phyloP scores from a whole-genome alignment of 1,284 basidiomycete genomes.

The Mycosarcoma mackinlayi region DNA sequence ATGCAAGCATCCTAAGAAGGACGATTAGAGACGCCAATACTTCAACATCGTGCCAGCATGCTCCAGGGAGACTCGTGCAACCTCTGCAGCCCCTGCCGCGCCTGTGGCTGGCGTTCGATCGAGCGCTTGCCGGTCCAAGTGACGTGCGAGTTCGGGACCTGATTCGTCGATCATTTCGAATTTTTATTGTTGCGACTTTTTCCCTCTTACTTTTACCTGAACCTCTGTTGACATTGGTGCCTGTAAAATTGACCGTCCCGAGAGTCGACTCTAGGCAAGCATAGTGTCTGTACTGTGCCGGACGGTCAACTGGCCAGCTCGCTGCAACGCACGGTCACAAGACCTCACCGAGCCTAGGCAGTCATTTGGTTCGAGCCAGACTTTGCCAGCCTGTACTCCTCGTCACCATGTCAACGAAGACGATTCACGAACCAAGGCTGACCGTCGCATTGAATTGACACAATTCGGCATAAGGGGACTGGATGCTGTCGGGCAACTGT shows the following conservation, averaged over 20 bases:
- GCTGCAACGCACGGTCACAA: slow-evolving; percentile 6
- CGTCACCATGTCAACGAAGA: no score
- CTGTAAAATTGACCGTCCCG: not conserved
- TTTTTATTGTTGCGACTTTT: slow-evolving; percentile 1
- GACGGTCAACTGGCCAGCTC: slow-evolving; percentile 2
- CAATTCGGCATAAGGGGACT: no score
- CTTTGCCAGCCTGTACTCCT: no score
- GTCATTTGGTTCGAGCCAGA: no score
- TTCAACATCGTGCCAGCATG: slow-evolving; percentile 35
- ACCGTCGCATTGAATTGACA: no score
- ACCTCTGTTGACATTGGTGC: not conserved
- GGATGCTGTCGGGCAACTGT: not conserved
- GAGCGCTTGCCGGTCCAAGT: not conserved
- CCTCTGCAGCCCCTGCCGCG: slow-evolving; percentile 25
- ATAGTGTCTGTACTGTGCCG: no score
- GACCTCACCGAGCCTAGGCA: no score
- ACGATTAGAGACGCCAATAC: no score
- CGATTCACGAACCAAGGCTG: no score
- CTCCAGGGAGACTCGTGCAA: slow-evolving; percentile 21
- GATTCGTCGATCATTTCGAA: slow-evolving; percentile 46
- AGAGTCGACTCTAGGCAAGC: no score
- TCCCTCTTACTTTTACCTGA: slow-evolving; percentile 3
- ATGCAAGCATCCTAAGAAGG: no score
- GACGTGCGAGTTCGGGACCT: slow-evolving; percentile 28
- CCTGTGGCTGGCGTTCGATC: not conserved